phyloP scores from a whole-genome alignment of 257 asterid species.

The Nicotiana obtusifolia region DNA sequence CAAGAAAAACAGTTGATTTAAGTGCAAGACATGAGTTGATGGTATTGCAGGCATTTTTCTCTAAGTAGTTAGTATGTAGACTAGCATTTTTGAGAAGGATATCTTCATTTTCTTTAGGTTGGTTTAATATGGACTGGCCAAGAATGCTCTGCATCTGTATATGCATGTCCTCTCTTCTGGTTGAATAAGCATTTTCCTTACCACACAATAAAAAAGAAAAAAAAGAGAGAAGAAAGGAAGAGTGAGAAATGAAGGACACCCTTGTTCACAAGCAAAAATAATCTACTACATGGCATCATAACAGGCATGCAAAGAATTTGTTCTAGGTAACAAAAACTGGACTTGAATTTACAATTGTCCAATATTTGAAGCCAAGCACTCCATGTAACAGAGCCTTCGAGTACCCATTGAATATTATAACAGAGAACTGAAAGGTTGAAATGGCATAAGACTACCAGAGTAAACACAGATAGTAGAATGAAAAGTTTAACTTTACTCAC shows the following conservation, averaged over 20 bases:
- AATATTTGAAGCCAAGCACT: background rate
- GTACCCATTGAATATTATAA: background rate
- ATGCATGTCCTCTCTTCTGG: background rate
- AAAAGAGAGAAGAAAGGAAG: background rate
- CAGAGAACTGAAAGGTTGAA: background rate
- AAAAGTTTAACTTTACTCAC: constrained; percentile 34
- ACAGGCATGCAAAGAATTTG: background rate
- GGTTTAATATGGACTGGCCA: background rate
- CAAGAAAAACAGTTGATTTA: no score
- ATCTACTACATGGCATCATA: background rate
- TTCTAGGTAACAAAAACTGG: background rate
- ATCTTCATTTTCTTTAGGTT: background rate
- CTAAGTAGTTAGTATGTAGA: background rate
- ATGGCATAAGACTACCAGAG: background rate
- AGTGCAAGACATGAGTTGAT: background rate
- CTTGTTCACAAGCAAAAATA: constrained; percentile 1
- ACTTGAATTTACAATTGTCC: background rate
- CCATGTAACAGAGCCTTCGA: background rate
- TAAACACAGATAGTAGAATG: background rate
- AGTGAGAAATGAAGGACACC: background rate
- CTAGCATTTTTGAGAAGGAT: background rate
- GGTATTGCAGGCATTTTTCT: constrained; percentile 3
- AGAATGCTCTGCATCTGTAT: background rate
- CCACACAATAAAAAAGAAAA: background rate
- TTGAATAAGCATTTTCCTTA: background rate